These are phyloP conservation scores for Salix caprea DNA, from an alignment of 345 rosid species.

Conservation along the genomic window DNA sequence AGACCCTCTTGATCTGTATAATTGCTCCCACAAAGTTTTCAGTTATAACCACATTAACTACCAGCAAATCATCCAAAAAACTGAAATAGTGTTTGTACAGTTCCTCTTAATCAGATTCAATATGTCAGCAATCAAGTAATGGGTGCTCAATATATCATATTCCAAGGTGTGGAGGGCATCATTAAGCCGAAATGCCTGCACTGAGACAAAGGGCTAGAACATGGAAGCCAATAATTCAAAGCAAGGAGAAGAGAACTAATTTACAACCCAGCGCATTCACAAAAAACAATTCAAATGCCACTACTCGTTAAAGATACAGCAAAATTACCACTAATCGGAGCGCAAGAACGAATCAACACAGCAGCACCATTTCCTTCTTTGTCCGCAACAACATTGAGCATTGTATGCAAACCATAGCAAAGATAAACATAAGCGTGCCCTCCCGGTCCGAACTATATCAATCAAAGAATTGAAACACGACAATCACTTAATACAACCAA, in stretches of 20 bases:
- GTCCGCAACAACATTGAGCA: slow-evolving; percentile 95
- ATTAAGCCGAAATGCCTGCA: too few relatives aligned
- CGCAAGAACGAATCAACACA: slow-evolving; percentile 76
- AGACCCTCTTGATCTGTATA: neutral
- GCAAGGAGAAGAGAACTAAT: neutral
- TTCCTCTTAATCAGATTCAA: too few relatives aligned
- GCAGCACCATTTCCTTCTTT: slow-evolving; percentile 86
- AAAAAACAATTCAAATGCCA: neutral
- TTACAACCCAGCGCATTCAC: neutral
- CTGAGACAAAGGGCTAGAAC: neutral
- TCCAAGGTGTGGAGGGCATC: too few relatives aligned
- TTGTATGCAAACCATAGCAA: slow-evolving; percentile 86
- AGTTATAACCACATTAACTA: neutral
- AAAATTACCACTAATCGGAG: slow-evolving; percentile 71
- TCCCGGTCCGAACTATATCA: slow-evolving; percentile 83
- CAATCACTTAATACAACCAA: neutral
- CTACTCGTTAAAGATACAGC: neutral
- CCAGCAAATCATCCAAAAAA: too few relatives aligned
- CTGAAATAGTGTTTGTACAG: too few relatives aligned
- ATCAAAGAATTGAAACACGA: neutral
- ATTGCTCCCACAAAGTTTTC: neutral
- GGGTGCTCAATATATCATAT: too few relatives aligned
- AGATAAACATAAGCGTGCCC: slow-evolving; percentile 94
- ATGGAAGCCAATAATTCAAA: neutral
- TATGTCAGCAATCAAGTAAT: neutral